Conservation (phyloP, 2,329 filamentous ascomycete genomes). For the Rhynchosporium secalis region DNA sequence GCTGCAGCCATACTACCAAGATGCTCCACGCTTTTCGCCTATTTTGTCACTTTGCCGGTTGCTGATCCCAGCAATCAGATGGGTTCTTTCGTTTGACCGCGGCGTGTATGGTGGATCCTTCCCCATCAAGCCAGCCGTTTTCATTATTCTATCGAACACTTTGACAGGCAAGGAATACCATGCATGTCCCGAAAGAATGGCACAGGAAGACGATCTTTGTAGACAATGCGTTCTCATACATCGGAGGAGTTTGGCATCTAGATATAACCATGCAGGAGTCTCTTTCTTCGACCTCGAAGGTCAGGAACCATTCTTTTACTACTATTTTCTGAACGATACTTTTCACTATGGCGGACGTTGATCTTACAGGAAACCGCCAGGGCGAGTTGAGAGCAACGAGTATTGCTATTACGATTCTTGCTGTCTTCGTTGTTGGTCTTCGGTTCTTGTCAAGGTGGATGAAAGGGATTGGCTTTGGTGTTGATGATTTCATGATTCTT, state of each 20-base stretch:
- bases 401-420: conserved; percentile 4
- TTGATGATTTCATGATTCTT: conserved; percentile 15
- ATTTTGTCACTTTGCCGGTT: too few relatives aligned
- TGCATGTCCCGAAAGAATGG: not conserved
- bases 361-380: conserved; percentile 9
- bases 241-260: not conserved
- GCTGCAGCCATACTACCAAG: not conserved
- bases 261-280: not conserved
- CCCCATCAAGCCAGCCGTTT: too few relatives aligned
- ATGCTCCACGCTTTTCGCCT: not conserved
- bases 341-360: not conserved
- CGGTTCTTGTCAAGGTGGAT: conserved; percentile 4
- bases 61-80: too few relatives aligned
- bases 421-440: conserved; percentile 14
- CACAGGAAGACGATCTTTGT: not conserved
- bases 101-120: too few relatives aligned
- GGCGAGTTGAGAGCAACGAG: conserved; percentile 4
- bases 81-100: too few relatives aligned
- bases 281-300: too few relatives aligned
- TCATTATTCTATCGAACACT: too few relatives aligned
- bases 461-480: conserved; percentile 9
- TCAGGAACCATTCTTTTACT: too few relatives aligned
- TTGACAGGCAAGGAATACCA: not conserved
- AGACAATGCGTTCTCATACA: not conserved
- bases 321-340: not conserved